Conservation (phyloP, 2,329 filamentous ascomycete species). For the Fusarium nanum region DNA sequence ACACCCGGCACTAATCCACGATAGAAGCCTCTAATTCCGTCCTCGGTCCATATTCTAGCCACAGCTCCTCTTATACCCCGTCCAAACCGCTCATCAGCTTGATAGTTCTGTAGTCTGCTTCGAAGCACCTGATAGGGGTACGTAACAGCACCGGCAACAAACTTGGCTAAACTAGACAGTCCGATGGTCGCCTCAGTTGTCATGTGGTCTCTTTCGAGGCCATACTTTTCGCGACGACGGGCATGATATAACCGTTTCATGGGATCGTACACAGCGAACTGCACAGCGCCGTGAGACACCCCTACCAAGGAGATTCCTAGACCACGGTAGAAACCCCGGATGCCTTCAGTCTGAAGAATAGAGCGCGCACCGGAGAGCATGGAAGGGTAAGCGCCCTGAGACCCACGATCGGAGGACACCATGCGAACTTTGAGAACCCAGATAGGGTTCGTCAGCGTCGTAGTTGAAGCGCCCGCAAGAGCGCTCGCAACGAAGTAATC, state of each 20-base stretch:
- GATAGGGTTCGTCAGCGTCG: conserved; percentile 89
- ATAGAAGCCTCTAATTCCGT: conserved; percentile 88
- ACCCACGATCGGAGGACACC: conserved; percentile 82
- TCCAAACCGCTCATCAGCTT: conserved; percentile 79
- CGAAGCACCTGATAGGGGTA: conserved; percentile 96
- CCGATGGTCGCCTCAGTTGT: conserved; percentile 82
- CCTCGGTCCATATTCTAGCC: conserved; percentile 78
- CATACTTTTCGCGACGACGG: conserved; percentile 46
- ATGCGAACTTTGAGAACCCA: conserved; percentile 99
- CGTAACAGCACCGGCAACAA: conserved; percentile 88
- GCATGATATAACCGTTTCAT: conserved; percentile 68
- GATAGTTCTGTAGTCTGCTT: conserved; percentile 88
- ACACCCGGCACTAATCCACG: conserved; percentile 89
- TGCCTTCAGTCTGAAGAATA: conserved; percentile 77
- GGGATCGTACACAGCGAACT: conserved; percentile 94
- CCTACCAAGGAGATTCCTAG: conserved; percentile 85
- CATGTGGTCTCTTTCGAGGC: conserved; percentile 53
- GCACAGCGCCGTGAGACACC: conserved; percentile 90
- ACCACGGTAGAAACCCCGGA: conserved; percentile 87
- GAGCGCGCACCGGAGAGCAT: conserved; percentile 77
- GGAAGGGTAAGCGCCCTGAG: conserved; percentile 82
- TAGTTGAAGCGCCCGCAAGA: conserved; percentile 77
- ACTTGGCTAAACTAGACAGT: conserved; percentile 83
- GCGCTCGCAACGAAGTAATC: conserved; percentile 87
- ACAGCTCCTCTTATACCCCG: conserved; percentile 77